A percentile compares a stretch with the other conserved stretches of the same genome.
Evolutionary conservation across 2,329 filamentous ascomycete genomes (phyloP).

Genomic region (Metarhizium humberi): DNA sequence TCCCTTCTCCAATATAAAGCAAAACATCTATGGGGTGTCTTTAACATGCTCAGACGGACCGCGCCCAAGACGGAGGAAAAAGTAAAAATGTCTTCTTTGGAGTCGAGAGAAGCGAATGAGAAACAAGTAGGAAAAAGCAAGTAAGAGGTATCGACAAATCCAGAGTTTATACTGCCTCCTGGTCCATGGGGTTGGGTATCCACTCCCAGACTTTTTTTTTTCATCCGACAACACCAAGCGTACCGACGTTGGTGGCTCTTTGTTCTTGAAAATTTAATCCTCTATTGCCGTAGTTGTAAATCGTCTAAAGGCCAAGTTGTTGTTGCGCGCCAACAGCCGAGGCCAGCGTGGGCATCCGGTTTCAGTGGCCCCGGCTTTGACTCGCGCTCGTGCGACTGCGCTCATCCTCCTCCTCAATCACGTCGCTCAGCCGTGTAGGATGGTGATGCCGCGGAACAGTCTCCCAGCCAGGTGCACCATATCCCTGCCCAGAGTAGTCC

Average conservation of each 20-base stretch:
- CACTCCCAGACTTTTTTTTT: neutral
- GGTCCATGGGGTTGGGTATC: neutral
- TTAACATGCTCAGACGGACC: neutral
- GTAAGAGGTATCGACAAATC: neutral
- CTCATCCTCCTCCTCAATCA: slow-evolving; percentile 79
- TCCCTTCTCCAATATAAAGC: neutral
- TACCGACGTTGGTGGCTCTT: neutral
- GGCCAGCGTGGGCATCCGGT: neutral
- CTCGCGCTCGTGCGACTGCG: slow-evolving; percentile 65
- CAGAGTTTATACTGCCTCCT: neutral
- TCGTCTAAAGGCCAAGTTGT: neutral
- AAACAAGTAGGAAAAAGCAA: neutral
- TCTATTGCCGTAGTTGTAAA: neutral
- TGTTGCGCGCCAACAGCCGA: neutral
- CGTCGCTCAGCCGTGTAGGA: slow-evolving; percentile 80
- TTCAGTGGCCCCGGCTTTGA: slow-evolving; percentile 38
- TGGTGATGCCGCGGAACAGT: slow-evolving; percentile 72
- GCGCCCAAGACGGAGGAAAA: neutral
- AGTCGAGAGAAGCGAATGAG: neutral
- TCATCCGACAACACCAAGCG: neutral
- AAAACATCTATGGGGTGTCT: neutral
- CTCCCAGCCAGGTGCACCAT: slow-evolving; percentile 65
- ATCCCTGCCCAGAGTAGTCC: slow-evolving; percentile 60
- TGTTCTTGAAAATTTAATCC: too few species aligned
- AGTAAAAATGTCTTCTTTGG: neutral